A percentile compares a stretch with the other conserved stretches of the same genome.
Evolutionary conservation across 2,329 filamentous ascomycete genomes (phyloP).

Genomic region (Botrytis byssoidea): DNA sequence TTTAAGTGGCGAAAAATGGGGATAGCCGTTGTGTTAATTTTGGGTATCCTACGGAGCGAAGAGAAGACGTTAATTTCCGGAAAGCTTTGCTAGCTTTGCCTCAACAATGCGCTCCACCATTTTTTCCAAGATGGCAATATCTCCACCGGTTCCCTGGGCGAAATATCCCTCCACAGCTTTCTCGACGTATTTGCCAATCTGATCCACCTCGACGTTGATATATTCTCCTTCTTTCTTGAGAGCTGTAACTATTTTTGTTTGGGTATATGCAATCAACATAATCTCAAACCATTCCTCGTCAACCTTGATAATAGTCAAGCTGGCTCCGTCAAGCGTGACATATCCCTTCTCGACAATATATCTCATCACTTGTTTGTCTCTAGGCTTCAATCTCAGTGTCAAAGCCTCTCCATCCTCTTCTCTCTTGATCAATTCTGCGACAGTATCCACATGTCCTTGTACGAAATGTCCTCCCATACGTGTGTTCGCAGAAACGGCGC

Average conservation of each 20-base stretch:
- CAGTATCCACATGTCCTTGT: conserved; percentile 94
- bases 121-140: conserved; percentile 63
- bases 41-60: not conserved
- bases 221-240: conserved; percentile 40
- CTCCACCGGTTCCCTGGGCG: conserved; percentile 51
- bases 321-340: conserved; percentile 90
- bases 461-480: conserved; percentile 99
- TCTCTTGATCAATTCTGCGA: conserved; percentile 70
- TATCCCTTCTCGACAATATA: conserved; percentile 98
- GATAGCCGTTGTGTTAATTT: not conserved
- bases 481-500: conserved; percentile 84
- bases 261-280: conserved; percentile 96
- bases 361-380: conserved; percentile 65
- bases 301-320: conserved; percentile 86
- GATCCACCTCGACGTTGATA: conserved; percentile 42
- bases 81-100: conserved; percentile 51
- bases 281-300: conserved; percentile 87
- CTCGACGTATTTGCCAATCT: conserved; percentile 76
- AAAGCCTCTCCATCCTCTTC: conserved; percentile 85
- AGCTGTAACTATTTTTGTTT: conserved; percentile 73
- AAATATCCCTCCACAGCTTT: conserved; percentile 87
- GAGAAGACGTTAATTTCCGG: not conserved
- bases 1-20: not conserved
- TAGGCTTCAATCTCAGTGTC: conserved; percentile 78
- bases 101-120: conserved; percentile 75